Base-by-base conservation (phyloP, 1,139 yeast genomes). In the Lodderomyces parapsilosis region DNA sequence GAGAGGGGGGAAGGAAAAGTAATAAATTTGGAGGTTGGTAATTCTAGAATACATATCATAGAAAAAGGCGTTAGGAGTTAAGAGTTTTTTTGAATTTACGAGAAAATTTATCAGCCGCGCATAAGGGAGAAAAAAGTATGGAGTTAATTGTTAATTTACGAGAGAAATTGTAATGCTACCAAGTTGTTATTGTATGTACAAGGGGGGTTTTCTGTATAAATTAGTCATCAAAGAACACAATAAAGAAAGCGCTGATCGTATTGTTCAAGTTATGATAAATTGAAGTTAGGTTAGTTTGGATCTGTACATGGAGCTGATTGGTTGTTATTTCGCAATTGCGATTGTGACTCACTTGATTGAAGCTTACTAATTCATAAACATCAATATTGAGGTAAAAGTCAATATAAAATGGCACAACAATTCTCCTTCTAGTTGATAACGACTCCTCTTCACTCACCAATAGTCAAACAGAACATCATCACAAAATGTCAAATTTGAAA, bases 401-500 rank as follows among this genome's bases (percentile, higher is more conserved):
- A 27, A n/a, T 27, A 27, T 27, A 27, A 27, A 22, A n/a, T n/a
- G 8, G 15, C 31, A 27, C 8, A 4, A 4, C 3, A 27, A 27
- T 5, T 11, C 14, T 27, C 17, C 31, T 27, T 27, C 8, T 3
- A 5, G 4, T n/a, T n/a, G n/a, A 27, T 6, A 4, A 4, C 3
- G 13, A 27, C 5, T 11, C 14, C 13, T 9, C 31, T 27, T 27
- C 8, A 4, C 2, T n/a, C 3, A n/a, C 13, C 31, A 27, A n/a
- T 5, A n/a, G 14, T 15, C 10, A 15, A 11, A 14, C 4, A 30
- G 10, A 30, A 2, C 14, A 15, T 3, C 4, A 30, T 30, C n/a
- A 30, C 19, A 15, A 32, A 32, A 44, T 43, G 48, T 35, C 46
- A 17, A 35, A 40, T 20, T 39, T 45, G 32, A 48, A 48, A 30